Evolutionary conservation across 2,329 filamentous ascomycete genomes (phyloP).

Genomic region (Neocatenulostroma microsporum): DNA sequence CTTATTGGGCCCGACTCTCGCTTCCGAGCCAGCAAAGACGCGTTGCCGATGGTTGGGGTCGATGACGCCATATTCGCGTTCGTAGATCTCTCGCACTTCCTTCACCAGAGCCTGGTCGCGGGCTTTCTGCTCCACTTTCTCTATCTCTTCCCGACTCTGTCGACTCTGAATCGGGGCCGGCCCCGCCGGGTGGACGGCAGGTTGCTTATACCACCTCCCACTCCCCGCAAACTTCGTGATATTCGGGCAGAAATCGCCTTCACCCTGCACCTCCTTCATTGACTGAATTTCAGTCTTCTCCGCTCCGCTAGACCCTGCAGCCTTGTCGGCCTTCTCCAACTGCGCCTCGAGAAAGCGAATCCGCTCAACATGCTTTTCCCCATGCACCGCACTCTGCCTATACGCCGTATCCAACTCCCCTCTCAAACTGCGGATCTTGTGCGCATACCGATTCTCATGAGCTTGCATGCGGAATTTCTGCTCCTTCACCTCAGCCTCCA

Average conservation of each 20-base stretch:
- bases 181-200: no score
- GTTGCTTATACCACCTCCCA: constrained; percentile 32
- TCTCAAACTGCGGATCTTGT: constrained; percentile 19
- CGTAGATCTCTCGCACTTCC: constrained; percentile 37
- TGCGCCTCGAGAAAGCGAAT: constrained; percentile 18
- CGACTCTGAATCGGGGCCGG: constrained; percentile 4
- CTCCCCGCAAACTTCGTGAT: constrained; percentile 29
- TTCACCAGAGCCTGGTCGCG: constrained; percentile 29
- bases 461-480: constrained; percentile 22
- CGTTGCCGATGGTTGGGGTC: constrained; percentile 22
- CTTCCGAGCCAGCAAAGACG: background rate
- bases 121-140: constrained; percentile 19
- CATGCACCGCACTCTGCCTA: constrained; percentile 24
- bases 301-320: constrained; percentile 7
- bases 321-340: constrained; percentile 15
- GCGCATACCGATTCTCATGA: constrained; percentile 17
- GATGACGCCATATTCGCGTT: constrained; percentile 36
- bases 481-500: constrained; percentile 19
- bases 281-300: constrained; percentile 5
- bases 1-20: background rate
- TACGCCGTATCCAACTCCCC: constrained; percentile 22
- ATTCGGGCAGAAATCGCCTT: constrained; percentile 32
- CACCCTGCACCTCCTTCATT: constrained; percentile 23
- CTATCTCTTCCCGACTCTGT: constrained; percentile 11
- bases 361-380: constrained; percentile 20